These are phyloP conservation scores for Globisporangium rhizosaccharum DNA, from an alignment of 352 stramenopile species.

Conservation along the genomic window DNA sequence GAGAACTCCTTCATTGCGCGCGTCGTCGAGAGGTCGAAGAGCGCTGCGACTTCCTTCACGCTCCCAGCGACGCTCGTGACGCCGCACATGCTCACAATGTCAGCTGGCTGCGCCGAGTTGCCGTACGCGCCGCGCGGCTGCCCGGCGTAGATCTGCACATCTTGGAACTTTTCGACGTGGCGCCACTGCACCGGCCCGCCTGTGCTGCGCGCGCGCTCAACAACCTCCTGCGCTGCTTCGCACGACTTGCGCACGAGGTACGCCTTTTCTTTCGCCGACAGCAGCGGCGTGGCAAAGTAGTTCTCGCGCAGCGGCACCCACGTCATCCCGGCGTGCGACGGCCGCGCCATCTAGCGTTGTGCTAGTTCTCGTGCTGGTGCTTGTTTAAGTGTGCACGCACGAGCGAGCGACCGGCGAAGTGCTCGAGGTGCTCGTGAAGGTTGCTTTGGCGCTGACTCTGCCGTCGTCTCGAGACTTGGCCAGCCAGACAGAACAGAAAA, in stretches of 20 bases:
- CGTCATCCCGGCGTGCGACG: constrained; percentile 22
- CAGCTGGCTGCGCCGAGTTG: constrained; percentile 18
- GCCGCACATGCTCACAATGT: constrained; percentile 59
- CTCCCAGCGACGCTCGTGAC: constrained; percentile 68
- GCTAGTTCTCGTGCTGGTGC: too few relatives aligned
- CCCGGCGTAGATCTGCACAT: constrained; percentile 73
- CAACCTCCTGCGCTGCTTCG: constrained; percentile 72
- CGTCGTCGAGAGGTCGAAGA: constrained; percentile 65
- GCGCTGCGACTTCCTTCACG: constrained; percentile 64
- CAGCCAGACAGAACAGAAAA: too few relatives aligned
- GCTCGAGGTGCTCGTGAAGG: too few relatives aligned
- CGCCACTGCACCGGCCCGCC: constrained; percentile 67
- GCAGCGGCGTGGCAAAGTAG: constrained; percentile 65
- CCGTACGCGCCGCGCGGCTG: constrained; percentile 31
- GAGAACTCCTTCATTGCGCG: constrained; percentile 71
- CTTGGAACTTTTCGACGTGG: constrained; percentile 70
- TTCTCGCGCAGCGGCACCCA: constrained; percentile 76
- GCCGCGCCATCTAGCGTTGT: background rate
- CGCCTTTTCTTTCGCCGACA: constrained; percentile 56
- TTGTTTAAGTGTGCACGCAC: too few relatives aligned
- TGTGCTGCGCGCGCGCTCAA: constrained; percentile 56
- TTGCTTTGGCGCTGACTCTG: too few relatives aligned
- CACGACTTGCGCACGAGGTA: constrained; percentile 82
- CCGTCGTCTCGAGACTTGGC: too few relatives aligned
- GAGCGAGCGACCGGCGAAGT: too few relatives aligned